Percentiles rank a stretch among this genome's conserved stretches.
Evolutionary conservation across 768 basidiomycete species (phyloP).

Genomic region (Tylopilus intermedius): DNA sequence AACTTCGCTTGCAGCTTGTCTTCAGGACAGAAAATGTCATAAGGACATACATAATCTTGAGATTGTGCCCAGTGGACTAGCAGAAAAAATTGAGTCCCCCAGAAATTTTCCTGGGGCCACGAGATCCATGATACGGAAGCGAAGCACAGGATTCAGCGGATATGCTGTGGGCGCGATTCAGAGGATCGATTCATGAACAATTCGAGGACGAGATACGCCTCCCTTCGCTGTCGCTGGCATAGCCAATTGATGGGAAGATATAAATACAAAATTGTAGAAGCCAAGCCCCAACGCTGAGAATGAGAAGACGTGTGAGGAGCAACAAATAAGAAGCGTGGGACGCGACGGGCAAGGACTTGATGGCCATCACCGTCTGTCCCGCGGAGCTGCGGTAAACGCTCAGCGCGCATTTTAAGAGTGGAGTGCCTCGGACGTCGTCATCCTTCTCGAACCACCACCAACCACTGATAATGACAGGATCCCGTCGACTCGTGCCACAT

Average conservation of each 20-base stretch:
- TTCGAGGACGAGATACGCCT: not conserved
- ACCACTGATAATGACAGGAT: not conserved
- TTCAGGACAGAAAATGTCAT: not conserved
- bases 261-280: not conserved
- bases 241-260: not conserved
- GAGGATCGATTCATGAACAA: slow-evolving; percentile 3
- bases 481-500: not conserved
- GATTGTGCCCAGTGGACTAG: not conserved
- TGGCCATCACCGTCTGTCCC: not conserved
- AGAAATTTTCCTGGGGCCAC: not conserved
- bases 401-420: not conserved
- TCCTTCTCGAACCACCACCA: not conserved
- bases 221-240: not conserved
- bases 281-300: not conserved
- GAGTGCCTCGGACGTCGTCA: not conserved
- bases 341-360: slow-evolving; percentile 5
- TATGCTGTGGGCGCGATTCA: not conserved
- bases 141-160: not conserved
- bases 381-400: slow-evolving; percentile 3
- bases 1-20: not conserved
- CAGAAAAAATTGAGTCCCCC: not conserved
- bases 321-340: slow-evolving; percentile 7
- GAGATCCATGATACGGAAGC: not conserved
- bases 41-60: not conserved
- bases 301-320: not conserved